phyloP scores from a whole-genome alignment of 768 basidiomycete genomes.

The Crepidotus variabilis region DNA sequence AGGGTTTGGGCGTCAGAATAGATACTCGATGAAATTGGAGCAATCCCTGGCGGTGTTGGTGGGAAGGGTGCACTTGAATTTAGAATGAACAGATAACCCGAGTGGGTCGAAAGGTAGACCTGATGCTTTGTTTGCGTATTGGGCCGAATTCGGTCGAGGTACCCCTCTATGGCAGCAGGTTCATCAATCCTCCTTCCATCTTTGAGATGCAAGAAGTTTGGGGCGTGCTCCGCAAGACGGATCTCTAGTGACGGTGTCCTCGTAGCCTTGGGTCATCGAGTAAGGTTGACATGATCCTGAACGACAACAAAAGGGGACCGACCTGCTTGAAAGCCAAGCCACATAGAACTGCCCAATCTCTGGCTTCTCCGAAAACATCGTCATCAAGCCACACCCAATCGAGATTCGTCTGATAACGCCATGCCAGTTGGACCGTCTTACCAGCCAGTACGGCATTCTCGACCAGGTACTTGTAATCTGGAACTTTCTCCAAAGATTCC shows the following conservation, averaged over 20 bases:
- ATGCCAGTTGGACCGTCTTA: conserved; percentile 66
- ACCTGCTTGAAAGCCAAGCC: conserved; percentile 76
- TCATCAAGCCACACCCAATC: conserved; percentile 86
- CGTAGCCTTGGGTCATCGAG: conserved; percentile 22
- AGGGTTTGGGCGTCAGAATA: conserved; percentile 32
- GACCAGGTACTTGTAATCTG: conserved; percentile 61
- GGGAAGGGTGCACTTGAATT: conserved; percentile 52
- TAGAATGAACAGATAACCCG: conserved; percentile 68
- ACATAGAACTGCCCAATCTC: conserved; percentile 73
- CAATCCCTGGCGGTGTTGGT: conserved; percentile 63
- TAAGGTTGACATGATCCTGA: not conserved
- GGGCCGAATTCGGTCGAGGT: conserved; percentile 66
- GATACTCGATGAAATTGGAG: conserved; percentile 20
- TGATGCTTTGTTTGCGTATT: conserved; percentile 54
- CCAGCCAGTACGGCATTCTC: conserved; percentile 52
- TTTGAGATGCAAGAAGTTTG: conserved; percentile 41
- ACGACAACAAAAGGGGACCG: conserved; percentile 15
- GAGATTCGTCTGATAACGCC: conserved; percentile 68
- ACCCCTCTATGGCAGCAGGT: conserved; percentile 85
- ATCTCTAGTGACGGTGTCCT: conserved; percentile 63
- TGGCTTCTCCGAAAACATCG: conserved; percentile 54
- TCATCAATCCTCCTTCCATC: conserved; percentile 55
- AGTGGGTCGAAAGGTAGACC: conserved; percentile 69
- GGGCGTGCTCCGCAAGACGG: conserved; percentile 67
- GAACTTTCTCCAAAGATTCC: conserved; percentile 48